phyloP scores from a whole-genome alignment of 2,329 filamentous ascomycete species.

The Cryphonectria parasitica region DNA sequence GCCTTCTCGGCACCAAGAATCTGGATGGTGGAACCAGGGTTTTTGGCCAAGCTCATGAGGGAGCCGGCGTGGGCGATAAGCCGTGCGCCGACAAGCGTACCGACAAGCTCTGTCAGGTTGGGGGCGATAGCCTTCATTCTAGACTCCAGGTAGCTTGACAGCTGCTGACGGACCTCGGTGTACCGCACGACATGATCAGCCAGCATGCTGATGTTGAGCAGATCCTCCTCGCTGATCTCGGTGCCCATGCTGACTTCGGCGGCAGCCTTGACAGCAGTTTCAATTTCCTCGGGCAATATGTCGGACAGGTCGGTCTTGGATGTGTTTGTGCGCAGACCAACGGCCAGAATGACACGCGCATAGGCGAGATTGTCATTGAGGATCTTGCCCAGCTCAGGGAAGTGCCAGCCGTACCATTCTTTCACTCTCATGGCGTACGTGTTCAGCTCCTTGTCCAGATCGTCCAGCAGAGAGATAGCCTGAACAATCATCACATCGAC shows the following conservation, averaged over 20 bases:
- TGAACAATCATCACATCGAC: conserved; percentile 99
- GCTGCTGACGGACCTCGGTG: conserved; percentile 85
- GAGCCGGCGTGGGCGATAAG: conserved; percentile 95
- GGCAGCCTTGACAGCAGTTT: conserved; percentile 86
- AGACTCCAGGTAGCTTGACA: conserved; percentile 85
- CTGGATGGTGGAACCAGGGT: conserved; percentile 93
- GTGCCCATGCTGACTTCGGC: conserved; percentile 99
- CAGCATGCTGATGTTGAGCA: conserved; percentile 88
- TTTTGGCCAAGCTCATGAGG: conserved; percentile 92
- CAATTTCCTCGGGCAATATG: conserved; percentile 93
- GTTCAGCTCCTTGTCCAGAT: conserved; percentile 98
- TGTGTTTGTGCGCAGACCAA: conserved; percentile 86
- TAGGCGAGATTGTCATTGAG: conserved; percentile 97
- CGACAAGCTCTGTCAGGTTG: conserved; percentile 90
- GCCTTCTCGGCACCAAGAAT: conserved; percentile 99
- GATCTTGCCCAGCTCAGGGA: conserved; percentile 96
- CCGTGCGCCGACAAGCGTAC: conserved; percentile 90
- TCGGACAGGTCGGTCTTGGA: conserved; percentile 79
- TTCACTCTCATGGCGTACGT: conserved; percentile 99
- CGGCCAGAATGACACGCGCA: conserved; percentile 81
- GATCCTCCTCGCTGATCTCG: conserved; percentile 89
- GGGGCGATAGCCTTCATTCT: conserved; percentile 97
- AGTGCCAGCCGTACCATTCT: conserved; percentile 99
- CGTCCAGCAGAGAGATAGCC: conserved; percentile 90
- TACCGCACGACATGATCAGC: conserved; percentile 93